phyloP scores from a whole-genome alignment of 306 rosid species.

The Alnus rubra region DNA sequence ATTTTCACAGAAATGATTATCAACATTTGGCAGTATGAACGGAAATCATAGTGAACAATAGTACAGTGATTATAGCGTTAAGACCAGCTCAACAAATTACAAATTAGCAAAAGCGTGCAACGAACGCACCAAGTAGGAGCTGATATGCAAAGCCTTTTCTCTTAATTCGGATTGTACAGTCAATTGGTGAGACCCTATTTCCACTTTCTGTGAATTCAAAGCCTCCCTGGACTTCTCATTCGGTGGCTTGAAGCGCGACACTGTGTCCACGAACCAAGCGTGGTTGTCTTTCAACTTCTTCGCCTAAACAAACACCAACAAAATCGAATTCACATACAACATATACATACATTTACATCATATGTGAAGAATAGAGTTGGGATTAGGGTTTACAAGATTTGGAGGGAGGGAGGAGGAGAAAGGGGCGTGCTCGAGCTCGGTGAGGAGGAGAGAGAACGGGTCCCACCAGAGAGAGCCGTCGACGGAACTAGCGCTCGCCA shows the following conservation, averaged over 20 bases:
- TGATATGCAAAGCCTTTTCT: conserved; percentile 68
- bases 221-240: conserved; percentile 71
- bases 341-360: neutral
- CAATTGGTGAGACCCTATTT: conserved; percentile 65
- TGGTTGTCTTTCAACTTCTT: conserved; percentile 76
- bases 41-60: neutral
- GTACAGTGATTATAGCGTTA: neutral
- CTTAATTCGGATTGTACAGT: conserved; percentile 60
- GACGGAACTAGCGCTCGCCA: conserved; percentile 62
- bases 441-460: conserved; percentile 60
- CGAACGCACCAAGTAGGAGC: conserved; percentile 69
- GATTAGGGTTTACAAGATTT: conserved; percentile 51
- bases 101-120: conserved; percentile 16
- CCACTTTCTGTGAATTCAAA: conserved; percentile 58
- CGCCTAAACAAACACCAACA: conserved; percentile 42
- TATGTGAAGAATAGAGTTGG: neutral
- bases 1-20: neutral
- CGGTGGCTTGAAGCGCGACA: conserved; percentile 65
- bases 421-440: conserved; percentile 73
- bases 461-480: conserved; percentile 96
- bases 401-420: conserved; percentile 66
- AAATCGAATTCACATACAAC: neutral
- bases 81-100: neutral
- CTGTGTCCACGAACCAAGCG: conserved; percentile 66
- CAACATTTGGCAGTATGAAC: neutral